phyloP scores from a whole-genome alignment of 169 alveolate genomes.

The Babesia divergens region DNA sequence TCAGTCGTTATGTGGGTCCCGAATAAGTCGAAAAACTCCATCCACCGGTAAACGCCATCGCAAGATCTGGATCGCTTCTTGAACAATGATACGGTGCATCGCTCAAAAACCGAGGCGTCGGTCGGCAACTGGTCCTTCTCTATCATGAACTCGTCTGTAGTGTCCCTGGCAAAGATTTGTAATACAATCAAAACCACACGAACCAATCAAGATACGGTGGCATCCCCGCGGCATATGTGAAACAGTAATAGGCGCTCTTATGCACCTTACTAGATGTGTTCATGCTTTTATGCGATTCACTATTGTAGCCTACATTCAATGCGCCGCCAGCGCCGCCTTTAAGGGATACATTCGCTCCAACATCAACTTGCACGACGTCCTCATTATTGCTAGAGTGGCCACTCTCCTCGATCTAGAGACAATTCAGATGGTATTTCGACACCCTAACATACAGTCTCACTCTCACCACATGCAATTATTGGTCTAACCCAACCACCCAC shows the following conservation, averaged over 20 bases:
- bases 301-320: slow-evolving; percentile 18
- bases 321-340: slow-evolving; percentile 34
- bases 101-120: slow-evolving; percentile 5
- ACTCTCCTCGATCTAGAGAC: slow-evolving; percentile 27
- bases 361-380: slow-evolving; percentile 23
- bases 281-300: not conserved
- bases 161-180: slow-evolving; percentile 6
- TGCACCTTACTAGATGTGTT: slow-evolving; percentile 31
- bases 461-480: slow-evolving; percentile 60
- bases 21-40: slow-evolving; percentile 49
- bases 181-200: not conserved
- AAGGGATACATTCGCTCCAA: slow-evolving; percentile 1
- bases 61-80: slow-evolving; percentile 38
- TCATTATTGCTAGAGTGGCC: slow-evolving; percentile 30
- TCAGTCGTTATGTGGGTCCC: slow-evolving; percentile 63
- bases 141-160: slow-evolving; percentile 40
- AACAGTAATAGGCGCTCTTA: slow-evolving; percentile 57
- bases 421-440: not conserved
- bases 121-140: slow-evolving; percentile 37
- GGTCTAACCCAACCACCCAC: slow-evolving; percentile 72
- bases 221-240: slow-evolving; percentile 68
- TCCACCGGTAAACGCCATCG: slow-evolving; percentile 41
- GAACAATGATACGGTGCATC: slow-evolving; percentile 33
- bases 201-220: slow-evolving; percentile 65
- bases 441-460: slow-evolving; percentile 23